phyloP scores from a whole-genome alignment of 768 basidiomycete species.

The Rhodocollybia butyracea region DNA sequence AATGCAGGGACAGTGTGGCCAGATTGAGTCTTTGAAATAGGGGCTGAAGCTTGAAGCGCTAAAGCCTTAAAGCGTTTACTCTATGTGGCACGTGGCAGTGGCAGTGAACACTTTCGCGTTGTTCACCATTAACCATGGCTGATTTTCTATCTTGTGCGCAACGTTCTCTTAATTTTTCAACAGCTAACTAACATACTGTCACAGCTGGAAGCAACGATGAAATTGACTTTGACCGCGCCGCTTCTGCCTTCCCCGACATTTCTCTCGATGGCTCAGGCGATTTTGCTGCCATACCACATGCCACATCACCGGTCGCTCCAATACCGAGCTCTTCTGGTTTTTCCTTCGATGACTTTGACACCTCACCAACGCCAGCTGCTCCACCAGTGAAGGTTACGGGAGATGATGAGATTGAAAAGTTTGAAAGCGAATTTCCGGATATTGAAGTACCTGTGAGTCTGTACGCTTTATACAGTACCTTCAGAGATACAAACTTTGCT shows the following conservation, averaged over 20 bases:
- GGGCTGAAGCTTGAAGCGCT: background rate
- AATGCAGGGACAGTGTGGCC: background rate
- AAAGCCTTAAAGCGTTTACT: too few relatives aligned
- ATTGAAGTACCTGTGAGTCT: slow-evolving; percentile 50
- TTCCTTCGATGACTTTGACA: slow-evolving; percentile 66
- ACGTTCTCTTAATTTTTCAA: background rate
- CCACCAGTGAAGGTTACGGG: slow-evolving; percentile 72
- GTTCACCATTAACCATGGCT: slow-evolving; percentile 9
- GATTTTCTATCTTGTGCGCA: slow-evolving; percentile 13
- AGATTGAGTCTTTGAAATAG: background rate
- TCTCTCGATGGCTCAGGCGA: slow-evolving; percentile 66
- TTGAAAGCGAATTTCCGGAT: slow-evolving; percentile 84
- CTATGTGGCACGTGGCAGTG: background rate
- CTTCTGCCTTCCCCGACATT: slow-evolving; percentile 83
- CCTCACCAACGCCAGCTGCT: slow-evolving; percentile 36
- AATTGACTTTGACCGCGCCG: slow-evolving; percentile 80
- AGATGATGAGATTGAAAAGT: slow-evolving; percentile 81
- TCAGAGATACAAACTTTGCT: too few relatives aligned
- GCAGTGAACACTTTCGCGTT: background rate
- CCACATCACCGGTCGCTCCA: slow-evolving; percentile 23
- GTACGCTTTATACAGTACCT: too few relatives aligned
- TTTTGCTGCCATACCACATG: slow-evolving; percentile 38
- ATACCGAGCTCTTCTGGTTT: slow-evolving; percentile 42
- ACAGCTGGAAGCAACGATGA: slow-evolving; percentile 40
- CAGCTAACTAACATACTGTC: background rate